These are phyloP conservation scores for Curvularia sp. DNA, from an alignment of 2,329 filamentous ascomycete species.

Conservation along the genomic window DNA sequence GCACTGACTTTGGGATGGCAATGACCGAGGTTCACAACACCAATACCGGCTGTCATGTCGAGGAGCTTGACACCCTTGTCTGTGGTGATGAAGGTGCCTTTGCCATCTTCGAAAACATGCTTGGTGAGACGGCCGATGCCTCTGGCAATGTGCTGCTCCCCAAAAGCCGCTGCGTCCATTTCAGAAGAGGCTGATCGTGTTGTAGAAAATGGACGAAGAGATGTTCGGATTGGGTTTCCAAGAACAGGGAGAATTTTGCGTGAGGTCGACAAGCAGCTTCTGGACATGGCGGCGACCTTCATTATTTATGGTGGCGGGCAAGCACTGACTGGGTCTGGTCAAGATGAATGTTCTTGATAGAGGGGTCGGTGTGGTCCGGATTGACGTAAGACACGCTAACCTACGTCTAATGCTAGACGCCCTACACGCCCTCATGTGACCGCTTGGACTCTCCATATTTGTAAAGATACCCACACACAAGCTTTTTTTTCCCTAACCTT, in stretches of 20 bases:
- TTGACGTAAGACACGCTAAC: slow-evolving; percentile 17
- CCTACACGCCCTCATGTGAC: slow-evolving; percentile 22
- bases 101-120: slow-evolving; percentile 41
- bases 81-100: slow-evolving; percentile 40
- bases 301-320: slow-evolving; percentile 5
- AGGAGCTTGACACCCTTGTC: slow-evolving; percentile 43
- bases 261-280: slow-evolving; percentile 18
- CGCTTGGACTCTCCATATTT: slow-evolving; percentile 5
- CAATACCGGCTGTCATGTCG: slow-evolving; percentile 40
- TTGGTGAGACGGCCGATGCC: slow-evolving; percentile 42
- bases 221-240: slow-evolving; percentile 10
- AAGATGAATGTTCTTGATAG: background rate
- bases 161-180: slow-evolving; percentile 35
- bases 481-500: background rate
- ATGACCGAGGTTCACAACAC: slow-evolving; percentile 40
- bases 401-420: slow-evolving; percentile 20
- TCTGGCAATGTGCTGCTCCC: slow-evolving; percentile 40
- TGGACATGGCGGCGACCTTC: slow-evolving; percentile 21
- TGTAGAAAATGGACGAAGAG: slow-evolving; percentile 28
- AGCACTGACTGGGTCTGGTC: background rate
- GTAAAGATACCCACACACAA: slow-evolving; percentile 2
- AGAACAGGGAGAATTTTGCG: slow-evolving; percentile 25
- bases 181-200: slow-evolving; percentile 23
- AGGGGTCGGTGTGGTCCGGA: slow-evolving; percentile 5
- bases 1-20: slow-evolving; percentile 43